A percentile compares a stretch with the other conserved stretches of the same genome.
Evolutionary conservation across 305 asterid genomes (phyloP).

Genomic region (Solanum hybrid): DNA sequence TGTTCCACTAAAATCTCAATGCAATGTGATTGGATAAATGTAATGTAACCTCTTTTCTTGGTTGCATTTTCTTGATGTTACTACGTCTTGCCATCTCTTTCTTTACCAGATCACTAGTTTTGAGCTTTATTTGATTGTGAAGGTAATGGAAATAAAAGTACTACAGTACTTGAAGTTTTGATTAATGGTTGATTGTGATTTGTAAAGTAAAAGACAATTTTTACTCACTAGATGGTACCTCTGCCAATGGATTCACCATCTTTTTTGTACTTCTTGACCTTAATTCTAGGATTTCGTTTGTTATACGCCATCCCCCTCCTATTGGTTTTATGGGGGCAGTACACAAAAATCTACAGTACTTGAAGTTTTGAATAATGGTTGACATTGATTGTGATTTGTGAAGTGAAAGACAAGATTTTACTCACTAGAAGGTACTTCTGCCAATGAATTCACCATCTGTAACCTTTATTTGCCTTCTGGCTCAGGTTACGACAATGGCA

Average conservation of each 20-base stretch:
- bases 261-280: background rate
- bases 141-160: background rate
- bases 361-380: background rate
- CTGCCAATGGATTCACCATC: background rate
- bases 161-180: background rate
- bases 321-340: background rate
- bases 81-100: background rate
- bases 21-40: background rate
- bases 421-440: background rate
- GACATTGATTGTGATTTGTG: background rate
- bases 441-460: background rate
- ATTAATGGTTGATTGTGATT: background rate
- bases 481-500: slow-evolving; percentile 78
- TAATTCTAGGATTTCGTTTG: background rate
- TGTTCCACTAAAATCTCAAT: background rate
- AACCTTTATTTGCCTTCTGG: slow-evolving; percentile 9
- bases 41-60: background rate
- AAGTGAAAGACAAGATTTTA: background rate
- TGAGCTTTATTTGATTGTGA: background rate
- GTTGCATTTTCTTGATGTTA: background rate
- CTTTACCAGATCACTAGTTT: background rate
- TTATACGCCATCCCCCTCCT: background rate
- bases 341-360: background rate
- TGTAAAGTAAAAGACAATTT: background rate
- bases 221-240: background rate